Conservation (phyloP, 768 basidiomycete genomes). For the Tulasnella sp. region DNA sequence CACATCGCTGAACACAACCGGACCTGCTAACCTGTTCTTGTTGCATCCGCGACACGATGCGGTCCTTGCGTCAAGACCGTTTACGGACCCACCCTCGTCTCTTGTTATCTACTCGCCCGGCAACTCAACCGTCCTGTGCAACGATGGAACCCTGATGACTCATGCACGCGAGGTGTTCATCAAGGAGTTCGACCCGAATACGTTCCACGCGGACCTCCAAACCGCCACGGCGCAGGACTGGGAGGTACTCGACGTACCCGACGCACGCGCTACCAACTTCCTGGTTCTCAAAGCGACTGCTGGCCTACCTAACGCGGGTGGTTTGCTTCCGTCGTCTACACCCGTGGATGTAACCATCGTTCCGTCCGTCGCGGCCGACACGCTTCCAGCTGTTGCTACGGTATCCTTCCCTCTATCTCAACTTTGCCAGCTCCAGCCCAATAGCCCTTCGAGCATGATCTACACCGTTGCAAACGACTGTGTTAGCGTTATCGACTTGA, state of each 20-base stretch:
- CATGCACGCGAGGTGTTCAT: background rate
- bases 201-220: background rate
- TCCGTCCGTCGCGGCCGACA: background rate
- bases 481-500: background rate
- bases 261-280: background rate
- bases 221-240: background rate
- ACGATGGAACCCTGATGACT: background rate
- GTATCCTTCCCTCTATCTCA: background rate
- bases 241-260: background rate
- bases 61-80: background rate
- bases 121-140: background rate
- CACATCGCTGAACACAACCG: background rate
- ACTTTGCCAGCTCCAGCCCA: background rate
- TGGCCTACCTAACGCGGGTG: background rate
- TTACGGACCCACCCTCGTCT: constrained; percentile 1
- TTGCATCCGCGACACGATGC: constrained; percentile 3
- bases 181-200: background rate
- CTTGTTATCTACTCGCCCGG: background rate
- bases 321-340: background rate
- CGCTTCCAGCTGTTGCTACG: background rate
- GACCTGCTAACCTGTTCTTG: constrained; percentile 1
- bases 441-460: background rate
- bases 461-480: background rate
- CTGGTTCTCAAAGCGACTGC: background rate
- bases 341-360: background rate